Conservation (phyloP, 208 protist species). For the Vickermania spadyakhi region DNA sequence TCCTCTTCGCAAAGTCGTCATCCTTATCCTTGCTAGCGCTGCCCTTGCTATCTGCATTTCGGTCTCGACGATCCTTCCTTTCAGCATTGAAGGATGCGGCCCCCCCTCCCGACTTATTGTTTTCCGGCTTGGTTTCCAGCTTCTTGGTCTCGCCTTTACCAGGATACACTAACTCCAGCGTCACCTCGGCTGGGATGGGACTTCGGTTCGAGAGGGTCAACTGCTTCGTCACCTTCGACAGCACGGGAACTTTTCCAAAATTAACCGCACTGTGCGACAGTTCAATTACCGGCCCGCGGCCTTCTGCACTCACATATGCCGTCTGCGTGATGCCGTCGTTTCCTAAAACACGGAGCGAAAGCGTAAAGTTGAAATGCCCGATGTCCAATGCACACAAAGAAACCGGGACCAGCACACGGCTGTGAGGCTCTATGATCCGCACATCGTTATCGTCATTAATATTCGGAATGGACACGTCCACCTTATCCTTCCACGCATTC, state of each 20-base stretch:
- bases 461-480: constrained; percentile 23
- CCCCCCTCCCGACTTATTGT: no score
- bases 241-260: constrained; percentile 67
- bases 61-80: no score
- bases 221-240: constrained; percentile 25
- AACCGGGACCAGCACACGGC: constrained; percentile 56
- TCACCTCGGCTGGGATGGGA: constrained; percentile 67
- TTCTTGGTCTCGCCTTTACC: background rate
- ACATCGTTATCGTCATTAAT: constrained; percentile 15
- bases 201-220: constrained; percentile 77
- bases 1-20: no score
- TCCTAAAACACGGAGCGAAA: constrained; percentile 53
- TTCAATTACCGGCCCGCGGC: constrained; percentile 67
- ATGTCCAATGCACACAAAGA: constrained; percentile 62
- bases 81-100: no score
- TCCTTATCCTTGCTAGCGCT: no score
- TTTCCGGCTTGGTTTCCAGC: background rate
- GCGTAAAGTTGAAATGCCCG: constrained; percentile 69
- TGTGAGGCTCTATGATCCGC: constrained; percentile 28
- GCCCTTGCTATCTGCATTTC: no score
- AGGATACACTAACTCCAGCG: background rate
- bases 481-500: constrained; percentile 15
- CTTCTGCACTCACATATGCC: constrained; percentile 54
- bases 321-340: constrained; percentile 3
- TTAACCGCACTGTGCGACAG: constrained; percentile 33